A percentile compares a stretch with the other conserved stretches of the same genome.
Conservation (phyloP, 2,329 filamentous ascomycete genomes). For the Microcyclospora pomicola region DNA sequence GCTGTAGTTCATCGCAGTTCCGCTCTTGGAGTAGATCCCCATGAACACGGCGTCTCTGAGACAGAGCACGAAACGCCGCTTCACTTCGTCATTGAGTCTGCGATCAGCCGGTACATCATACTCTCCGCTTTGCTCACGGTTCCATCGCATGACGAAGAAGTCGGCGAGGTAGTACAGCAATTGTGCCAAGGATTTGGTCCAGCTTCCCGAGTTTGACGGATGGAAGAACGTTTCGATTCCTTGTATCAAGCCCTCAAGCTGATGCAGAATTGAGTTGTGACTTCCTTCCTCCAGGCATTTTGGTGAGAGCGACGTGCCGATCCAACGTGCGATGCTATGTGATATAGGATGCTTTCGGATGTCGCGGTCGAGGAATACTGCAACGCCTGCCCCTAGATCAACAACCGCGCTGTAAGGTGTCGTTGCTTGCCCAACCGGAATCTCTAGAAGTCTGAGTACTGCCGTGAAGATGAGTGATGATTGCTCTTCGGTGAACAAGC, state of each 20-base stretch:
- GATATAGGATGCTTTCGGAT: conserved; percentile 82
- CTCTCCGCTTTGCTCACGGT: conserved; percentile 84
- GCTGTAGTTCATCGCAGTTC: conserved; percentile 80
- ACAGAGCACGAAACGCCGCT: conserved; percentile 76
- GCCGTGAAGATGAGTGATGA: conserved; percentile 88
- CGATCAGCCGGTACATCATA: conserved; percentile 72
- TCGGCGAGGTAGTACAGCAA: conserved; percentile 86
- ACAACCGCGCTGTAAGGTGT: conserved; percentile 74
- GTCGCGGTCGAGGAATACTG: conserved; percentile 79
- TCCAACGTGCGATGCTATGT: conserved; percentile 85
- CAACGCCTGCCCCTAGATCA: conserved; percentile 71
- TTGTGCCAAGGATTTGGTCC: conserved; percentile 83
- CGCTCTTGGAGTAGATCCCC: conserved; percentile 94
- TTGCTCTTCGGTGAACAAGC: conserved; percentile 85
- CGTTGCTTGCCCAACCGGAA: conserved; percentile 88
- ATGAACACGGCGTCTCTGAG: conserved; percentile 91
- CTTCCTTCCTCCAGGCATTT: conserved; percentile 60
- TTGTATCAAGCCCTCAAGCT: conserved; percentile 81
- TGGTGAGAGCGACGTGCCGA: conserved; percentile 85
- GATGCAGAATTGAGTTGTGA: conserved; percentile 56
- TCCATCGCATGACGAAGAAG: conserved; percentile 96
- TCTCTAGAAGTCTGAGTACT: conserved; percentile 76
- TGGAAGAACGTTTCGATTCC: conserved; percentile 98
- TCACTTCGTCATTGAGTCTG: conserved; percentile 65
- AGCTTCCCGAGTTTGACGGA: conserved; percentile 83